Base-by-base conservation (phyloP, 2,329 filamentous ascomycete genomes). In the Calonectria crousiana region DNA sequence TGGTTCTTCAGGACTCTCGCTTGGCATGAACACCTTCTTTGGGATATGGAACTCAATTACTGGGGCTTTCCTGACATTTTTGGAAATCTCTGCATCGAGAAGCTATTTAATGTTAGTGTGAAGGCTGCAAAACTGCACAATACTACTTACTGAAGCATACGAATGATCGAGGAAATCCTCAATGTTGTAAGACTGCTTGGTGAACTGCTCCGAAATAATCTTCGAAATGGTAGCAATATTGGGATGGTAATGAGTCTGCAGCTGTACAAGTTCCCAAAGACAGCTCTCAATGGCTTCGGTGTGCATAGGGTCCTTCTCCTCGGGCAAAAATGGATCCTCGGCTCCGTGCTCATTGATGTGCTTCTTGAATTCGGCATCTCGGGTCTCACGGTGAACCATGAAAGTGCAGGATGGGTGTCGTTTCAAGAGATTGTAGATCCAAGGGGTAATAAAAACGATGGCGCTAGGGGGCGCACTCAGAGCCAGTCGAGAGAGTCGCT, bases 121-220 rank as follows among this genome's bases (percentile, higher is more conserved):
- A 38, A 62, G 30, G 66, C 73, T 49, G 62, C 38, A 51, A 20
- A 16, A 41, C 38, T 30, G 65, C 8, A 10, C 3, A 6, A 5
- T 11, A 6, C 4, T 23, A 90, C 91, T 89, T 90, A 93, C 93
- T 82, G 92, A 95, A 80, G 89, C 91, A 85, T 98, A 99, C 0
- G 95, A 96, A 84, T 98, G 95, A 82, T 99, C 97, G 62, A 98
- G 86, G 85, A 99, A 99, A 82, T 99, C 97, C 82, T 99, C 97
- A n/a, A 98, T 86, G 79, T 95, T 97, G 85, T 98, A 99, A 3
- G 93, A 90, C 78, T 95, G 93, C 86, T 99, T 99, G 3, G 97
- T 99, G 84, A 98, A 99, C 84, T 98, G 97, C 85, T 98, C 95
- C 3, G 95, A 95, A 72, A 99, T 92, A 76, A 99, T 98, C 85